These are phyloP conservation scores for Lippia alba DNA, from an alignment of 305 asterid species.

Conservation along the genomic window DNA sequence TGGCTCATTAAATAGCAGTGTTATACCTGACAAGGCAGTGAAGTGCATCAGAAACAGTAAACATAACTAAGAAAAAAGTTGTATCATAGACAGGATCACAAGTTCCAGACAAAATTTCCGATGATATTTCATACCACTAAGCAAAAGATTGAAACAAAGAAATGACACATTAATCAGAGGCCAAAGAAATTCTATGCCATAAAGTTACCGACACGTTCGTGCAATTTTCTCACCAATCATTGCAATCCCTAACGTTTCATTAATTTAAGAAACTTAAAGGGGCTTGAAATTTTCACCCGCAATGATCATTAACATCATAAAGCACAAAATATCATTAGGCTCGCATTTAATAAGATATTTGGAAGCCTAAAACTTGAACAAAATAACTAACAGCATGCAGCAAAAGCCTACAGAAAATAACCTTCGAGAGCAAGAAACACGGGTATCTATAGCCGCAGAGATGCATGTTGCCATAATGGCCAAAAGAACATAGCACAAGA, in stretches of 20 bases:
- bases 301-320: constrained; percentile 6
- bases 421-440: constrained; percentile 5
- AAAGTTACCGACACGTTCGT: constrained; percentile 9
- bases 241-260: constrained; percentile 15
- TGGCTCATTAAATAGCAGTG: constrained; percentile 93
- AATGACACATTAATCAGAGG: constrained; percentile 28
- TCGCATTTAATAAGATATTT: not conserved
- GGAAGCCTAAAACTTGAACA: constrained; percentile 3
- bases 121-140: not conserved
- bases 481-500: constrained; percentile 25
- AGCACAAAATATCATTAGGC: constrained; percentile 14
- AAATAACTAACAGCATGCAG: not conserved
- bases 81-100: constrained; percentile 2
- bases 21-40: constrained; percentile 65
- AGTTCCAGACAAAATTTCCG: constrained; percentile 2
- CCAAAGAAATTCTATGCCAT: constrained; percentile 21
- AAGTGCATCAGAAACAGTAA: constrained; percentile 38
- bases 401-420: constrained; percentile 8
- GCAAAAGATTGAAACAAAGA: not conserved
- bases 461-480: constrained; percentile 12
- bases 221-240: constrained; percentile 9
- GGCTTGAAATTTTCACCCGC: constrained; percentile 16
- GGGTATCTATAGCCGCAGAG: not conserved
- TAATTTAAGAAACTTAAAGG: constrained; percentile 12
- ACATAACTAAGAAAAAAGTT: not conserved